These are phyloP conservation scores for Pleurotus sapidus DNA, from an alignment of 768 basidiomycete species.

Conservation along the genomic window DNA sequence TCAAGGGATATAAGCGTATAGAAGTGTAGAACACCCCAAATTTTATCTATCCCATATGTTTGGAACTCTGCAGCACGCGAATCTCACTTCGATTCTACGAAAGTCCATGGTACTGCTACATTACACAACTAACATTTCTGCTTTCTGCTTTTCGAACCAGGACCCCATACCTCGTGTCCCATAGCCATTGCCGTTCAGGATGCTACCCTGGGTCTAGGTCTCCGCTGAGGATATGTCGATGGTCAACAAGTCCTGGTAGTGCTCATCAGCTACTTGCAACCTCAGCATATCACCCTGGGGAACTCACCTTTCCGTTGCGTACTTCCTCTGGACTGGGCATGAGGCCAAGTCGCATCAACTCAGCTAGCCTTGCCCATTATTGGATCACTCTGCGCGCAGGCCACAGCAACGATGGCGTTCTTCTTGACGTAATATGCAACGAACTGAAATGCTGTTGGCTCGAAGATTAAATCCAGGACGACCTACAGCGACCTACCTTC, in stretches of 20 bases:
- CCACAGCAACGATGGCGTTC: slow-evolving; percentile 64
- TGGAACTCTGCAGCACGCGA: background rate
- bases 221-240: slow-evolving; percentile 30
- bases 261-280: too few relatives aligned
- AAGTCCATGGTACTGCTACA: background rate
- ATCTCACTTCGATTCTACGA: background rate
- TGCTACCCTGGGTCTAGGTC: background rate
- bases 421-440: slow-evolving; percentile 75
- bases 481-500: slow-evolving; percentile 49
- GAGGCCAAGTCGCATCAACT: slow-evolving; percentile 71
- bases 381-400: slow-evolving; percentile 82
- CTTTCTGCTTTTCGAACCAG: too few relatives aligned
- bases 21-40: slow-evolving; percentile 32
- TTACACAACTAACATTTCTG: background rate
- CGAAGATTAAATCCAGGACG: background rate
- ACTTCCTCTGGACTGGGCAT: slow-evolving; percentile 82
- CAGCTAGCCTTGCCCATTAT: slow-evolving; percentile 75
- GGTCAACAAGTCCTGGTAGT: slow-evolving; percentile 33
- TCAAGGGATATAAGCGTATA: slow-evolving; percentile 83
- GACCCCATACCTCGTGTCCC: too few relatives aligned
- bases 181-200: too few relatives aligned
- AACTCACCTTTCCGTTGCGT: slow-evolving; percentile 64
- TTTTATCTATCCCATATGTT: background rate
- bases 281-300: background rate
- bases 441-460: slow-evolving; percentile 44